phyloP scores from a whole-genome alignment of 176 grass and related monocot genomes.

The Oryza meridionalis region DNA sequence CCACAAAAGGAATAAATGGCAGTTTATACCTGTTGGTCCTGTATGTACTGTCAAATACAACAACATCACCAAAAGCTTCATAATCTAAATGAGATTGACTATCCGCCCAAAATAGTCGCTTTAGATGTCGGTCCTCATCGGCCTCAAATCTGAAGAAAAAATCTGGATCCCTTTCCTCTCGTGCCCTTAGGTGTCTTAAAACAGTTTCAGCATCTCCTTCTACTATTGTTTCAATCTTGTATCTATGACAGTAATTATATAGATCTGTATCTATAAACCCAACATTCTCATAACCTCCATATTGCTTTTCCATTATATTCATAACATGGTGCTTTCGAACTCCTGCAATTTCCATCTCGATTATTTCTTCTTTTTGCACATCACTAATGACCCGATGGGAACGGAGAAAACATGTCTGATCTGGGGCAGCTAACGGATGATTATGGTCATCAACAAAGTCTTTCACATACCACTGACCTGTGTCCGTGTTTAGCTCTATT shows the following conservation, averaged over 20 bases:
- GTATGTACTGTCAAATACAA: neutral
- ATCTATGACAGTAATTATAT: neutral
- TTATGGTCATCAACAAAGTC: conserved; percentile 31
- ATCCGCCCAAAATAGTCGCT: too few relatives aligned
- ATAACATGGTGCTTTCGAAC: conserved; percentile 1
- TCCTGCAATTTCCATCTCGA: neutral
- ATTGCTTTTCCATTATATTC: neutral
- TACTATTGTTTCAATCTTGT: neutral
- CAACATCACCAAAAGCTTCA: neutral
- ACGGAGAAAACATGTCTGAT: neutral
- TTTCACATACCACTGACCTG: neutral
- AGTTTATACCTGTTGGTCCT: too few relatives aligned
- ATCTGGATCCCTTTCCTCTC: too few relatives aligned
- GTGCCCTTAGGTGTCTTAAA: too few relatives aligned
- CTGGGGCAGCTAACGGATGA: neutral
- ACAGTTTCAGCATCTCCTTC: too few relatives aligned
- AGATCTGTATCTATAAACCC: neutral
- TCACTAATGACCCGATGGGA: neutral
- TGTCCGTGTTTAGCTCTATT: too few relatives aligned
- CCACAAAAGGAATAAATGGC: conserved; percentile 2
- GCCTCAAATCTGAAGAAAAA: too few relatives aligned
- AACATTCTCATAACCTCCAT: neutral
- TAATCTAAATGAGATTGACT: neutral
- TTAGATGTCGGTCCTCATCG: too few relatives aligned
- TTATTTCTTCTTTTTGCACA: neutral